Percentiles rank a stretch among this genome's conserved stretches.
These are phyloP conservation scores for Hyparrhenia diplandra DNA, from an alignment of 176 grass and related monocot genomes.

Conservation along the genomic window DNA sequence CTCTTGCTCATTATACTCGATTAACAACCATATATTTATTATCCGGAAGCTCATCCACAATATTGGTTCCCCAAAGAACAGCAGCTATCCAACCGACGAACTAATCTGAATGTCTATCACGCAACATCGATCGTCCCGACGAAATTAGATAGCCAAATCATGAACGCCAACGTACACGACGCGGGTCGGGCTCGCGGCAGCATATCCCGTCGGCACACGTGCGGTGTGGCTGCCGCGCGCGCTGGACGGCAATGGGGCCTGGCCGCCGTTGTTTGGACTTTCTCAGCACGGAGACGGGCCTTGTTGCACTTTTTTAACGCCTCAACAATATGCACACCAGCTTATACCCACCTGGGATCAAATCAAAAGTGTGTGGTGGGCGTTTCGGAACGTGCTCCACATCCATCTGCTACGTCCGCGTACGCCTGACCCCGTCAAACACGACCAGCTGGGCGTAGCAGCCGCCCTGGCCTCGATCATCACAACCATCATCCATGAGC, in stretches of 20 bases:
- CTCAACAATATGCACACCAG: not conserved
- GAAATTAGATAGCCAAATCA: not conserved
- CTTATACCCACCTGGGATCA: not conserved
- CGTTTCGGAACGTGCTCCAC: not conserved
- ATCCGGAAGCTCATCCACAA: not conserved
- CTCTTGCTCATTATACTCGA: not conserved
- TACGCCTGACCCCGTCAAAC: conserved; percentile 32
- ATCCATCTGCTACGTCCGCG: not conserved
- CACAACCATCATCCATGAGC: not conserved
- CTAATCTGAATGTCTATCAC: not conserved
- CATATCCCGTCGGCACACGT: not conserved
- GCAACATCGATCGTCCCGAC: not conserved
- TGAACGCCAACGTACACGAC: not conserved
- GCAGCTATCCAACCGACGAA: not conserved
- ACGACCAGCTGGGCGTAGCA: not conserved
- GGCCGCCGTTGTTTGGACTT: not conserved
- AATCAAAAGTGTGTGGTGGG: not conserved
- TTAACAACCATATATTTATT: not conserved
- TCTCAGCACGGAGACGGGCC: not conserved
- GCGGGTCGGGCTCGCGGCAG: not conserved
- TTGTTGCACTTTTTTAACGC: not conserved
- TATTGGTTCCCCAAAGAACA: not conserved
- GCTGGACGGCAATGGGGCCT: not conserved
- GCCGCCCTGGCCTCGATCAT: no score
- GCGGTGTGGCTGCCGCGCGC: not conserved